These are phyloP conservation scores for Komagataella populi DNA, from an alignment of 805 yeast genomes.

Conservation along the genomic window DNA sequence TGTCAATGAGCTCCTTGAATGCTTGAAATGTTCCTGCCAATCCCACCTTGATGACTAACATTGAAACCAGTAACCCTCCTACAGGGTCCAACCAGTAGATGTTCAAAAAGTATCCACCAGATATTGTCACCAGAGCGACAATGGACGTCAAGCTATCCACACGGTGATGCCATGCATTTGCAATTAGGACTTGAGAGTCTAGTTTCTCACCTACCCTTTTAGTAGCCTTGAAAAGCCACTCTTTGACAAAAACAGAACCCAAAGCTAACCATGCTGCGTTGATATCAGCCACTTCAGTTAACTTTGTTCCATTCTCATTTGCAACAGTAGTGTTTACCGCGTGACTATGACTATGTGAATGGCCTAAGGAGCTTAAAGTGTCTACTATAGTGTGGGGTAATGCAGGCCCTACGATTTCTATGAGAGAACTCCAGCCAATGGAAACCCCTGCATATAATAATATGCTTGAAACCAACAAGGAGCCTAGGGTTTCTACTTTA, in stretches of 20 bases:
- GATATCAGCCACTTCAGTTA: conserved; percentile 37
- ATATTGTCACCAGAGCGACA: conserved; percentile 80
- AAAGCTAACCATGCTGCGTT: conserved; percentile 96
- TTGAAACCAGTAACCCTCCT: conserved; percentile 83
- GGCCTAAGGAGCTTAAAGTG: conserved; percentile 30
- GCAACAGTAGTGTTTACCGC: conserved; percentile 7
- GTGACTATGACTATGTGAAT: conserved; percentile 42
- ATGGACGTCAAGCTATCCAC: conserved; percentile 86
- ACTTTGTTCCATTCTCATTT: conserved; percentile 2
- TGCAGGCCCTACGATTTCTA: conserved; percentile 52
- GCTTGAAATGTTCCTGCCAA: conserved; percentile 58
- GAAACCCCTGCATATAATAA: conserved; percentile 79
- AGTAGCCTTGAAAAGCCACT: conserved; percentile 77
- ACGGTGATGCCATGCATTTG: conserved; percentile 98
- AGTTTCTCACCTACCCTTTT: conserved; percentile 63
- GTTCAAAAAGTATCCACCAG: conserved; percentile 68
- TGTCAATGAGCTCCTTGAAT: conserved; percentile 66
- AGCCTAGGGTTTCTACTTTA: conserved; percentile 84
- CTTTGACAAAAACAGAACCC: conserved; percentile 78
- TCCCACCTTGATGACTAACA: conserved; percentile 75
- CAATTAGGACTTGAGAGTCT: conserved; percentile 81
- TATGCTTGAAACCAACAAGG: conserved; percentile 75
- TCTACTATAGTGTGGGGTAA: conserved; percentile 53
- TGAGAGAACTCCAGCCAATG: conserved; percentile 77
- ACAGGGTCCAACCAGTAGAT: conserved; percentile 82